Evolutionary conservation across 2,329 filamentous ascomycete species (phyloP), one percentile per base, ranked within the genome.

Genomic region (Penicillium palitans): DNA sequence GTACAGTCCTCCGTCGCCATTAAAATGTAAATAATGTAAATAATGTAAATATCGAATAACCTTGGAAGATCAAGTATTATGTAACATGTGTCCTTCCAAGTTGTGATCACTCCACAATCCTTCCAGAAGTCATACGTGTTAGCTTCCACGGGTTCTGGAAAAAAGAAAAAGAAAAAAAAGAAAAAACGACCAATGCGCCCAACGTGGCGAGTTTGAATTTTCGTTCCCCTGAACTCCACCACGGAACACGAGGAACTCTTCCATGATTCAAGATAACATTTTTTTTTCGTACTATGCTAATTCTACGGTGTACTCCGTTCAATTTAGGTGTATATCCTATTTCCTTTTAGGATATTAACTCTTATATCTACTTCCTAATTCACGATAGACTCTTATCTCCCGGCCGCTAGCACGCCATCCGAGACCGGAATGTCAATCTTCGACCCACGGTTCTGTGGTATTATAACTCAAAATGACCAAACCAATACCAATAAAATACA

Each of bases 391-490:
- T 65, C 57, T 51, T 25, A 33, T 45, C 41, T 6, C 41, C 24
- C 63, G 63, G 58, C 53, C 61, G 42, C 62, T 65, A 65, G 49
- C 61, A 62, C 61, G 61, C 60, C 60, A 58, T 58, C 64, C 62
- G 62, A 60, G 57, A 61, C 59, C 55, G 62, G 64, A 63, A 65
- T 65, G 63, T 55, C 51, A 59, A 64, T 62, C 55, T 15, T 47
- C 29, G 62, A 64, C 63, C 64, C 63, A 66, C 56, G 62, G 63
- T 65, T 63, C 57, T 47, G 35, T 39, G 12, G 46, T 42, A 37
- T 50, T 12, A 27, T 31, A 13, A 29, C 52, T 44, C 61, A 24
- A 19, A 2, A 27, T 45, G 24, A 33, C 39, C 21, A 24, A 6
- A 19, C 15, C n/a, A 19, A 33, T 50, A 41, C 46, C 17, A 5